Evolutionary conservation across 139 green algal genomes (phyloP).

Genomic region (Asterochloris sp.): DNA sequence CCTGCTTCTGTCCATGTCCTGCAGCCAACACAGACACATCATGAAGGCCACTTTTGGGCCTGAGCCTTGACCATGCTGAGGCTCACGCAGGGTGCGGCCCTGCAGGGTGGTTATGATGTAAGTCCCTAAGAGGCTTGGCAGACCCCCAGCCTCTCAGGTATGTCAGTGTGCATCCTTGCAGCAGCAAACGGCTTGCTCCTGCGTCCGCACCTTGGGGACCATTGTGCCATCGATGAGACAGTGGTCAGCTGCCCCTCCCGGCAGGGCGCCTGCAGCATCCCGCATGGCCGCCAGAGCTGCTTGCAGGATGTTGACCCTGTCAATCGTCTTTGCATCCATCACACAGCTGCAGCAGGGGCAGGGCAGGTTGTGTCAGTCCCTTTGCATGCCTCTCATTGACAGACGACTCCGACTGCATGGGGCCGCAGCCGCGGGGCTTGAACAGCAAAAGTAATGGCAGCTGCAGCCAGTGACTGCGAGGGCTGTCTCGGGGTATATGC

Average conservation of each 20-base stretch:
- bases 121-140: too few species aligned
- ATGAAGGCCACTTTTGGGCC: too few species aligned
- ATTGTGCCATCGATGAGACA: conserved; percentile 79
- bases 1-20: conserved; percentile 21
- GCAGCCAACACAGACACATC: not conserved
- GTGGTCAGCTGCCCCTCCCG: conserved; percentile 35
- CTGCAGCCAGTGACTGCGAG: not conserved
- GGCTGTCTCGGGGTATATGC: not conserved
- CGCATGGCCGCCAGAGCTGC: conserved; percentile 74
- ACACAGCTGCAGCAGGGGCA: conserved; percentile 46
- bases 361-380: not conserved
- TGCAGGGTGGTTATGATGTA: not conserved
- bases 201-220: conserved; percentile 29
- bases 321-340: conserved; percentile 67
- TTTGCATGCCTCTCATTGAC: not conserved
- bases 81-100: too few species aligned
- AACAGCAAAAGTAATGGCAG: not conserved
- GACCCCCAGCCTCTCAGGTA: too few species aligned
- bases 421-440: not conserved
- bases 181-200: too few species aligned
- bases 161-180: too few species aligned
- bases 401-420: not conserved
- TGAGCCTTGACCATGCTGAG: too few species aligned
- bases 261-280: conserved; percentile 42
- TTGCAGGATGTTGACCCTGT: conserved; percentile 91